Conservation (phyloP, 78 protist genomes). For the Dictyostelium citrinum region DNA sequence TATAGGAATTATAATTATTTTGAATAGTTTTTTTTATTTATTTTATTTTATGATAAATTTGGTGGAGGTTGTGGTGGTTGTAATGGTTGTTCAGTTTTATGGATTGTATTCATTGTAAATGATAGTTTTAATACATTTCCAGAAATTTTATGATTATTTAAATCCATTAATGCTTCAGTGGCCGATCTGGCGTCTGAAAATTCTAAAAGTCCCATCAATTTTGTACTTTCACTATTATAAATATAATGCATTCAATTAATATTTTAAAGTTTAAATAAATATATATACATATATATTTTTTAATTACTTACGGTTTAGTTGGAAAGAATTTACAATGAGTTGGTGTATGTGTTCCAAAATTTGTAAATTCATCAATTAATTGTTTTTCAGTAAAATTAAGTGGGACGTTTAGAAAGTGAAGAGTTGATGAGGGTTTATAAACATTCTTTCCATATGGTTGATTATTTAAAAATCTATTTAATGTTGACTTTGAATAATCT, state of each 20-base stretch:
- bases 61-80: not conserved
- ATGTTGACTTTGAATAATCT: conserved; percentile 58
- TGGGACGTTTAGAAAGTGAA: conserved; percentile 74
- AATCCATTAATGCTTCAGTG: conserved; percentile 59
- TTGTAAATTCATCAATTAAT: conserved; percentile 22
- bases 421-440: conserved; percentile 65
- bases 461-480: conserved; percentile 37
- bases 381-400: conserved; percentile 44
- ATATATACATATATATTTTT: too few relatives aligned
- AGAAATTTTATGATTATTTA: conserved; percentile 2
- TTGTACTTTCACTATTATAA: not conserved
- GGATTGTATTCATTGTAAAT: conserved; percentile 57
- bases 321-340: conserved; percentile 69
- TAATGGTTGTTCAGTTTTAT: conserved; percentile 18
- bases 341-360: conserved; percentile 31
- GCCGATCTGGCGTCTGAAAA: conserved; percentile 46
- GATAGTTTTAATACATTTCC: conserved; percentile 57
- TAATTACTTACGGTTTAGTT: conserved; percentile 21
- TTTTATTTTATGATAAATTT: not conserved
- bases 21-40: too few relatives aligned
- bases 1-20: too few relatives aligned
- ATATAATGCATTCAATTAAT: not conserved
- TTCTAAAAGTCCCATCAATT: conserved; percentile 59
- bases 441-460: conserved; percentile 35
- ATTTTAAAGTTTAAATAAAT: too few relatives aligned